These are phyloP conservation scores for Fusarium sp. DNA, from an alignment of 2,329 filamentous ascomycete species.

Conservation along the genomic window DNA sequence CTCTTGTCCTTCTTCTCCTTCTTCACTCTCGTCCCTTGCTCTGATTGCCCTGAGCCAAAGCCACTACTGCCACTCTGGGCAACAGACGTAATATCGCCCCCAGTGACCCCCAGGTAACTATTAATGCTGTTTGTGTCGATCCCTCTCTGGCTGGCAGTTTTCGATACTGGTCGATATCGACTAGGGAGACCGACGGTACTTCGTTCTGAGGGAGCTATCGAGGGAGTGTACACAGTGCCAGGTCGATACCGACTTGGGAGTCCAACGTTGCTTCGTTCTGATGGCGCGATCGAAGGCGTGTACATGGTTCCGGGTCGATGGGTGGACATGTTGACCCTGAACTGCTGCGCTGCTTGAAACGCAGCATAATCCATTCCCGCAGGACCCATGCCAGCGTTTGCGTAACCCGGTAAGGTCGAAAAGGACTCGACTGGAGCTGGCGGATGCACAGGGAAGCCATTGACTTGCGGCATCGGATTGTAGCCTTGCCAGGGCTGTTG, in stretches of 20 bases:
- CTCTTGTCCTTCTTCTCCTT: slow-evolving; percentile 26
- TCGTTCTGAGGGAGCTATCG: slow-evolving; percentile 28
- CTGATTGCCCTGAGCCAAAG: background rate
- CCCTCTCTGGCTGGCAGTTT: background rate
- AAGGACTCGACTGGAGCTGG: background rate
- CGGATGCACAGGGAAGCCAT: background rate
- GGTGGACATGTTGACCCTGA: slow-evolving; percentile 4
- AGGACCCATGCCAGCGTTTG: background rate
- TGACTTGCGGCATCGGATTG: background rate
- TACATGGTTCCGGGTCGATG: background rate
- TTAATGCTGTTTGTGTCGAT: background rate
- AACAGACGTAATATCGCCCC: background rate
- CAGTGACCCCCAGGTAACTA: background rate
- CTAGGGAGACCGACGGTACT: slow-evolving; percentile 32
- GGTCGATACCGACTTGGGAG: slow-evolving; percentile 29
- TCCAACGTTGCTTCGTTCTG: slow-evolving; percentile 27
- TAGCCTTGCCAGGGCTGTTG: background rate
- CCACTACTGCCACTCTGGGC: background rate
- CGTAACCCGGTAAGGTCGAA: background rate
- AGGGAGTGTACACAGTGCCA: slow-evolving; percentile 2
- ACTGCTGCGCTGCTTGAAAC: background rate
- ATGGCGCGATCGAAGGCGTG: background rate
- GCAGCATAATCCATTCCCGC: background rate
- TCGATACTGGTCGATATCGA: slow-evolving; percentile 30
- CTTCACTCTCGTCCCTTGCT: slow-evolving; percentile 6